These are phyloP conservation scores for Cytospora piceae DNA, from an alignment of 2,329 filamentous ascomycete genomes.

Conservation along the genomic window DNA sequence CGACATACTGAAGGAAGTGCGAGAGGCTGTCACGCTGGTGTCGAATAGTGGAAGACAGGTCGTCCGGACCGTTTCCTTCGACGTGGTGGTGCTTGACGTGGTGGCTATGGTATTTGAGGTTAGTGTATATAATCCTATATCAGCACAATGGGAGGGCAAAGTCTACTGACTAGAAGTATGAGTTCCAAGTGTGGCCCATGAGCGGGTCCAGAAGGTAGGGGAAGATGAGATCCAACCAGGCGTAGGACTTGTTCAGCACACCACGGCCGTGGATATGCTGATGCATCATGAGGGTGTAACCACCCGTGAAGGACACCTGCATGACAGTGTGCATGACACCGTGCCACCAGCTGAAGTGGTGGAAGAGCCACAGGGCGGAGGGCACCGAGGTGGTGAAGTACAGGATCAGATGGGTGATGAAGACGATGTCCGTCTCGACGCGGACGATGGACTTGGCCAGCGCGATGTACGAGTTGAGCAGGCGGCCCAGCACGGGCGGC, in stretches of 20 bases:
- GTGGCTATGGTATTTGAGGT: constrained; percentile 47
- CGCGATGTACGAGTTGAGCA: constrained; percentile 63
- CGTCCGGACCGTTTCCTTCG: constrained; percentile 75
- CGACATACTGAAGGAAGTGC: constrained; percentile 73
- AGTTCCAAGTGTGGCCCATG: constrained; percentile 85
- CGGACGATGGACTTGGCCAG: constrained; percentile 62
- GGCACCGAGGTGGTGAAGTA: constrained; percentile 73
- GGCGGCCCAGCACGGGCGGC: constrained; percentile 46
- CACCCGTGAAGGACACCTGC: constrained; percentile 70
- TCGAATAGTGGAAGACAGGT: constrained; percentile 75
- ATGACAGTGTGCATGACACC: constrained; percentile 67
- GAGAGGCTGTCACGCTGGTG: constrained; percentile 72
- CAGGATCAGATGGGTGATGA: constrained; percentile 75
- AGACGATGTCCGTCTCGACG: constrained; percentile 72
- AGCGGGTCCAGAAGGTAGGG: constrained; percentile 76
- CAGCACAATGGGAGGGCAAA: constrained; percentile 6
- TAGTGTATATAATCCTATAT: not conserved
- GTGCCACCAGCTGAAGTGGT: constrained; percentile 69
- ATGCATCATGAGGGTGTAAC: constrained; percentile 82
- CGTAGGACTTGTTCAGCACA: constrained; percentile 60
- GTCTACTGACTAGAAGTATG: constrained; percentile 66
- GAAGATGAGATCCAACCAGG: constrained; percentile 65
- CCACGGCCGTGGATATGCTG: constrained; percentile 82
- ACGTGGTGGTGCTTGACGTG: constrained; percentile 87
- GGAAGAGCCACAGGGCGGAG: constrained; percentile 67